phyloP scores from a whole-genome alignment of 352 stramenopile genomes.

The Phytopythium boreale region DNA sequence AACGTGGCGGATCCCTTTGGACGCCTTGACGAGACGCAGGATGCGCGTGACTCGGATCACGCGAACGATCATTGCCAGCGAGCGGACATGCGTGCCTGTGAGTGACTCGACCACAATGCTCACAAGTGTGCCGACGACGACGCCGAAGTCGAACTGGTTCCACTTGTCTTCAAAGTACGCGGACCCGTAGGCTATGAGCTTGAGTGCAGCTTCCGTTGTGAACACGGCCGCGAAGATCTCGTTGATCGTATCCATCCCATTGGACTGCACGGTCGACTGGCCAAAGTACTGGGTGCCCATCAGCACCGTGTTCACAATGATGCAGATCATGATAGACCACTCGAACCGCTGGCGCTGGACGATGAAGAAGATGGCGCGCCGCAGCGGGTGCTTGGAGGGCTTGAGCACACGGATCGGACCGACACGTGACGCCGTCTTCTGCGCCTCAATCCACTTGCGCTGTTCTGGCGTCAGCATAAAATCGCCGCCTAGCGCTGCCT shows the following conservation, averaged over 20 bases:
- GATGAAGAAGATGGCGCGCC: conserved; percentile 62
- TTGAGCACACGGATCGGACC: conserved; percentile 58
- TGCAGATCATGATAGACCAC: conserved; percentile 86
- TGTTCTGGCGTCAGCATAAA: conserved; percentile 88
- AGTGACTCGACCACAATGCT: conserved; percentile 61
- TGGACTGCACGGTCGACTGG: conserved; percentile 50
- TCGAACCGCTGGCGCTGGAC: conserved; percentile 79
- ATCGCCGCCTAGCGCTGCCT: conserved; percentile 62
- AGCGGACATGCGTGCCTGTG: conserved; percentile 55
- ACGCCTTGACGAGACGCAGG: conserved; percentile 78
- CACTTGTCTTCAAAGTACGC: conserved; percentile 85
- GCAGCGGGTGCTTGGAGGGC: conserved; percentile 44
- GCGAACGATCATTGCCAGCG: conserved; percentile 85
- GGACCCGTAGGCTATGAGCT: conserved; percentile 73
- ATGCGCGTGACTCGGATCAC: conserved; percentile 90
- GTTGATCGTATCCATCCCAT: conserved; percentile 75
- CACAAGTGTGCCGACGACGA: conserved; percentile 61
- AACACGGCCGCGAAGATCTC: conserved; percentile 88
- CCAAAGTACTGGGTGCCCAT: conserved; percentile 89
- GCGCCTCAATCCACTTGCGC: conserved; percentile 88
- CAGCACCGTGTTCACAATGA: conserved; percentile 87
- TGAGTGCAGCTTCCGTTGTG: conserved; percentile 83
- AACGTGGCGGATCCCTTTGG: conserved; percentile 86
- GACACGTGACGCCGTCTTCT: conserved; percentile 60
- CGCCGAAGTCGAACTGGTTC: conserved; percentile 90